Conservation (phyloP, 352 stramenopile species). For the Phytophthora citrophthora region DNA sequence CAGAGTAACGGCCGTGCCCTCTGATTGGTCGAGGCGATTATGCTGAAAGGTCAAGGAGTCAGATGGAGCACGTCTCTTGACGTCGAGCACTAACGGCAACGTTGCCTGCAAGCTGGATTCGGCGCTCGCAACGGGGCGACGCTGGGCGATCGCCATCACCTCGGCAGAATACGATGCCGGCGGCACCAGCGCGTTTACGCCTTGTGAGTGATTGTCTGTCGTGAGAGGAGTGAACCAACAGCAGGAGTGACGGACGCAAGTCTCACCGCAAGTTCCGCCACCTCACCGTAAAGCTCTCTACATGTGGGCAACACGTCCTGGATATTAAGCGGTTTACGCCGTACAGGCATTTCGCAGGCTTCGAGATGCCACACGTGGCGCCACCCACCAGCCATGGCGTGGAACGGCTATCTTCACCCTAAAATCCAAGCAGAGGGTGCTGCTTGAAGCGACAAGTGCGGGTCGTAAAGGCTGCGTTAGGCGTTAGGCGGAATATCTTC, state of each 20-base stretch:
- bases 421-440: constrained; percentile 12
- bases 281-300: neutral
- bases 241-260: neutral
- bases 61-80: constrained; percentile 15
- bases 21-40: neutral
- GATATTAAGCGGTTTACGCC: constrained; percentile 19
- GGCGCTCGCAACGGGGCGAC: constrained; percentile 20
- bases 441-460: neutral
- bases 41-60: constrained; percentile 13
- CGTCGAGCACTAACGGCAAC: constrained; percentile 14
- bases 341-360: constrained; percentile 9
- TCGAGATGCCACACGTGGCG: constrained; percentile 4
- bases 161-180: neutral
- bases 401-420: constrained; percentile 10
- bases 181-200: constrained; percentile 12
- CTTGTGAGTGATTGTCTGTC: constrained; percentile 6
- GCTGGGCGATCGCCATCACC: constrained; percentile 8
- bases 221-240: constrained; percentile 14
- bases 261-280: no score
- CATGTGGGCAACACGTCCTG: neutral
- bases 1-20: neutral
- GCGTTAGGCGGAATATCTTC: neutral
- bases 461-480: neutral
- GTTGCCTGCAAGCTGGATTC: constrained; percentile 15
- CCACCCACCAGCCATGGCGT: constrained; percentile 10